Base-by-base conservation (phyloP, 2,329 filamentous ascomycete species). In the Botrytis porri region DNA sequence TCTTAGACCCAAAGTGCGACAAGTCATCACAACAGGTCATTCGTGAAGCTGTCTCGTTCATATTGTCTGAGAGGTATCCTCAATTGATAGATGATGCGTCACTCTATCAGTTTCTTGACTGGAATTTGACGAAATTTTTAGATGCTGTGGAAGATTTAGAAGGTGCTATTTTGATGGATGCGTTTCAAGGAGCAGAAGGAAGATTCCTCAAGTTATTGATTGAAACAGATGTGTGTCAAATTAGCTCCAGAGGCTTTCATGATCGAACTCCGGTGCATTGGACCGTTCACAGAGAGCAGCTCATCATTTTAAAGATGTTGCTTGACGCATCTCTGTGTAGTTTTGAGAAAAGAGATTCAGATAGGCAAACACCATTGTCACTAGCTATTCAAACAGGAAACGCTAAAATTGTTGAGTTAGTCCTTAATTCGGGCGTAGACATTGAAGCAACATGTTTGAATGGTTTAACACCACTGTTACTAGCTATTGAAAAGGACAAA, bases 201-300 rank as follows among this genome's bases (percentile, higher is more conserved):
- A 8, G n/a, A 3, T 29, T 70, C 0, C 5, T 73, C 12, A 51
- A 67, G 22, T 12, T 66, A 7, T 32, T 73, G 12, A 61, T 71
- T 37, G 70, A 71, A 60, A 74, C 54, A 69, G 75, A 67, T 12
- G 12, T 12, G 16, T 48, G 43, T 22, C 61, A 75, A 4, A 32
- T 76, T 8, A 65, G 76, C 41, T 71, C 63, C 8, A 67, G 69
- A 54, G 75, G 75, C 61, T 29, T 72, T 12, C 1, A 64, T 14
- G 45, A 62, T 25, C 64, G 67, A 64, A 29, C 69, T 67, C 57
- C 69, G 57, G 41, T 69, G 3, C 54, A 61, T 41, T 37, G 66
- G 8, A 71, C 74, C 43, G 10, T 41, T 10, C 57, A 71, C 16
- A 37, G 35, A 6, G 71, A 66, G 12, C 29, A 72, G 8, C 59